Evolutionary conservation across 331 rosid species (phyloP), one percentile per base, ranked within the genome.

Genomic region (Ulmus americana): DNA sequence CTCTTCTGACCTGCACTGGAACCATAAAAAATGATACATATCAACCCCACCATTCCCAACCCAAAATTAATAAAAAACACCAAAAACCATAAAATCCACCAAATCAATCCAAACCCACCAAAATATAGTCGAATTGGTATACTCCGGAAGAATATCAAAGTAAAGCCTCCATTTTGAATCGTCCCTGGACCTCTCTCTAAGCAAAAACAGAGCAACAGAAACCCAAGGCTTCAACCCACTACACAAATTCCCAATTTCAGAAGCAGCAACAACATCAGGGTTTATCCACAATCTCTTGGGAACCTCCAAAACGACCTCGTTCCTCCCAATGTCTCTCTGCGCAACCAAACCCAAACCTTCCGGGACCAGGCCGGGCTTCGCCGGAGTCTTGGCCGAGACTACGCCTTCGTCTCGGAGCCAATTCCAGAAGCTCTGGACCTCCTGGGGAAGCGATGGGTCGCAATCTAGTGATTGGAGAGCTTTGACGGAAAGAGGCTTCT

Each of bases 1-100:
- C 83, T 86, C 90, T 83, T 89, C 97, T 85, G 95, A 92, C 98
- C 98, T 92, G 98, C 95, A 74, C 98, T 85, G 95, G 79, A 92
- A 83, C 81, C 86, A 82, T 66, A 77, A 77, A 79, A 45, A 50
- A 50, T 80, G 70, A 22, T 70, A 80, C 77, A 78, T 74, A 81
- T 85, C 74, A 83, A 81, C 81, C 74, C 77, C 82, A 77, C 69
- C 65, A 77, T 71, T 69, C 69, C 48, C 45, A 51, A 52, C 44
- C 10, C 55, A 57, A 14, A 22, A 18, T 20, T 42, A 55, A 2
- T 14, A 22, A 3, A 44, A 72, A 63, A 61, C 35, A 28, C 4
- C 35, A 28, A 28, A 28, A 28, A 28, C 35, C 35, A 28, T 13
- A 0, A 6, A 20, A 22, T 10, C 42, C 1, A 6, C 4, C 18